Percentiles rank a stretch among this genome's conserved stretches.
phyloP scores from a whole-genome alignment of 306 rosid genomes.

The Vigna trinervia region DNA sequence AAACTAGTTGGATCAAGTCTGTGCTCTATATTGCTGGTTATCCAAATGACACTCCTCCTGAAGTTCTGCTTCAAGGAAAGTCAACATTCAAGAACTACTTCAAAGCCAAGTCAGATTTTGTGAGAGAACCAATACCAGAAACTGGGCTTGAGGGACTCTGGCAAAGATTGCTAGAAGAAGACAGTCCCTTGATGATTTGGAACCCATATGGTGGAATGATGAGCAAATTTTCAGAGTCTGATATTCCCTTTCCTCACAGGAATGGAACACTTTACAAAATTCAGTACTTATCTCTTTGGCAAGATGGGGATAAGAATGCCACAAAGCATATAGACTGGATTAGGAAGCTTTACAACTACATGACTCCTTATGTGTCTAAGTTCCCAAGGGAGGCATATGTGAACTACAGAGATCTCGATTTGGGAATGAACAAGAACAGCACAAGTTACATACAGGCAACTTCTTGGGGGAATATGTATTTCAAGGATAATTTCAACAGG shows the following conservation, averaged over 20 bases:
- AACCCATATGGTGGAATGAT: constrained; percentile 86
- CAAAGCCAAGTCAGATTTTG: constrained; percentile 91
- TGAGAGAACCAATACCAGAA: constrained; percentile 67
- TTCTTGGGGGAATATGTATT: constrained; percentile 79
- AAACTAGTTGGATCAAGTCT: constrained; percentile 79
- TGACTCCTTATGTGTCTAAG: constrained; percentile 73
- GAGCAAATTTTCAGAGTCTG: constrained; percentile 65
- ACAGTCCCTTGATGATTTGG: constrained; percentile 56
- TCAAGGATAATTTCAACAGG: constrained; percentile 71
- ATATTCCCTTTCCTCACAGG: constrained; percentile 79
- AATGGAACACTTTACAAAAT: constrained; percentile 72
- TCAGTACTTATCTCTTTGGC: constrained; percentile 67
- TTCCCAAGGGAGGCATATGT: constrained; percentile 83
- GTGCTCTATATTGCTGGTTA: constrained; percentile 76
- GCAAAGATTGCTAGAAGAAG: constrained; percentile 70
- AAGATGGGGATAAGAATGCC: constrained; percentile 45
- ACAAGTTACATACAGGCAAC: constrained; percentile 58
- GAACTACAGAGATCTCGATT: constrained; percentile 85
- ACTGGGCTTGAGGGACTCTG: constrained; percentile 69
- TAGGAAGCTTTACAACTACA: constrained; percentile 71
- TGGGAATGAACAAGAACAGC: constrained; percentile 73
- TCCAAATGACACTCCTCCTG: constrained; percentile 63
- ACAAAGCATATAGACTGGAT: constrained; percentile 74
- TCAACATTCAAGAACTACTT: constrained; percentile 71
- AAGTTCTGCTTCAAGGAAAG: constrained; percentile 70